A percentile compares a stretch with the other conserved stretches of the same genome.
phyloP scores from a whole-genome alignment of 345 rosid species.

The Eucalyptus virginea region DNA sequence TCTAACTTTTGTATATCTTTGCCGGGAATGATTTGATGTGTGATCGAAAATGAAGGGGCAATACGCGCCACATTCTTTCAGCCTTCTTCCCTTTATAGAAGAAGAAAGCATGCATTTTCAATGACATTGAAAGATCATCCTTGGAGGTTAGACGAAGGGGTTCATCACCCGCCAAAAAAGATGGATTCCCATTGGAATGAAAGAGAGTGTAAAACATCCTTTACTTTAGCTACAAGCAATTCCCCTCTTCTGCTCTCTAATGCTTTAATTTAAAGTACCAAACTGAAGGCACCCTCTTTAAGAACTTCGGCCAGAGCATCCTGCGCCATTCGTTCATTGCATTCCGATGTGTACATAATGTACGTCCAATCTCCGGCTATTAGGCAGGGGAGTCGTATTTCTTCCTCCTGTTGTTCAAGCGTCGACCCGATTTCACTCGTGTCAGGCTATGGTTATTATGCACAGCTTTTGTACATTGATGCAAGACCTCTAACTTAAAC shows the following conservation, averaged over 20 bases:
- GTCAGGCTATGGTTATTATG: neutral
- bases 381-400: neutral
- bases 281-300: neutral
- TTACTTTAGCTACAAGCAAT: neutral
- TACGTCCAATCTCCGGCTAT: neutral
- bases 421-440: neutral
- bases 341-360: neutral
- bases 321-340: neutral
- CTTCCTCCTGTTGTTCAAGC: rapidly evolving
- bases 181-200: neutral
- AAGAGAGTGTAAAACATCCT: neutral
- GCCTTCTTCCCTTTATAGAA: neutral
- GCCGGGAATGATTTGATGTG: neutral
- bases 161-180: neutral
- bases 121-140: neutral
- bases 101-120: neutral
- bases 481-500: neutral
- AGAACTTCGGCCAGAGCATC: neutral
- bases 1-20: neutral
- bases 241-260: neutral
- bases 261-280: neutral
- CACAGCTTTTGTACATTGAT: neutral
- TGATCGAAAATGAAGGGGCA: neutral
- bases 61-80: neutral
- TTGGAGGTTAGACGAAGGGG: neutral